Percentiles rank a stretch among this genome's conserved stretches.
These are phyloP conservation scores for Geosmithia flava DNA, from an alignment of 2,329 filamentous ascomycete genomes.

Conservation along the genomic window DNA sequence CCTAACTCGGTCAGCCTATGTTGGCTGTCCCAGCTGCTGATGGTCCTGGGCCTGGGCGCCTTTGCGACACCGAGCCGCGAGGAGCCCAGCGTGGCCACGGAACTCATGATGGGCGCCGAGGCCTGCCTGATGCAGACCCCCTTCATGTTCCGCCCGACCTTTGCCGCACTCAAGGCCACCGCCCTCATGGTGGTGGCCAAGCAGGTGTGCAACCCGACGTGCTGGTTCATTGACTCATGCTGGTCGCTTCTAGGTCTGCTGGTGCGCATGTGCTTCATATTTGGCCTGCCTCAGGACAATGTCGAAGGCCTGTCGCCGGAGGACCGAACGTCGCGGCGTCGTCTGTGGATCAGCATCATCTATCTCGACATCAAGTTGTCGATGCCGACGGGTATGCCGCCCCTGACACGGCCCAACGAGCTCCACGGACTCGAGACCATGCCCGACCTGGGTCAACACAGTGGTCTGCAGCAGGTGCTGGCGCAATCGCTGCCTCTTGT, in stretches of 20 bases:
- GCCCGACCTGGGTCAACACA: slow-evolving; percentile 7
- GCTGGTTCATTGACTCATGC: slow-evolving; percentile 22
- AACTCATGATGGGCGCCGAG: slow-evolving; percentile 22
- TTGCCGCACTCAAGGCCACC: slow-evolving; percentile 16
- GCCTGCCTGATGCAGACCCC: slow-evolving; percentile 23
- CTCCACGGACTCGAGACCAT: slow-evolving; percentile 12
- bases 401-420: slow-evolving; percentile 17
- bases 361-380: slow-evolving; percentile 22
- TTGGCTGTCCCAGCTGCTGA: slow-evolving; percentile 20
- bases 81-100: slow-evolving; percentile 17
- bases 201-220: slow-evolving; percentile 22
- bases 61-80: slow-evolving; percentile 15
- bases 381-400: slow-evolving; percentile 21
- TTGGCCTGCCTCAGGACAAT: slow-evolving; percentile 18
- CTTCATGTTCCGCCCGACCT: slow-evolving; percentile 22
- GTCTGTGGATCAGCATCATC: slow-evolving; percentile 21
- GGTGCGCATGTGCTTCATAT: slow-evolving; percentile 19
- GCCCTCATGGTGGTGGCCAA: slow-evolving; percentile 21
- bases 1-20: slow-evolving; percentile 14
- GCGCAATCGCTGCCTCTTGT: slow-evolving; percentile 17
- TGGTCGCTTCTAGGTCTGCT: slow-evolving; percentile 20
- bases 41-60: slow-evolving; percentile 20
- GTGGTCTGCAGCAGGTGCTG: slow-evolving; percentile 18
- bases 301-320: slow-evolving; percentile 10
- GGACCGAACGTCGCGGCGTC: slow-evolving; percentile 14